phyloP scores from a whole-genome alignment of 352 stramenopile species.

The Phytophthora pini region DNA sequence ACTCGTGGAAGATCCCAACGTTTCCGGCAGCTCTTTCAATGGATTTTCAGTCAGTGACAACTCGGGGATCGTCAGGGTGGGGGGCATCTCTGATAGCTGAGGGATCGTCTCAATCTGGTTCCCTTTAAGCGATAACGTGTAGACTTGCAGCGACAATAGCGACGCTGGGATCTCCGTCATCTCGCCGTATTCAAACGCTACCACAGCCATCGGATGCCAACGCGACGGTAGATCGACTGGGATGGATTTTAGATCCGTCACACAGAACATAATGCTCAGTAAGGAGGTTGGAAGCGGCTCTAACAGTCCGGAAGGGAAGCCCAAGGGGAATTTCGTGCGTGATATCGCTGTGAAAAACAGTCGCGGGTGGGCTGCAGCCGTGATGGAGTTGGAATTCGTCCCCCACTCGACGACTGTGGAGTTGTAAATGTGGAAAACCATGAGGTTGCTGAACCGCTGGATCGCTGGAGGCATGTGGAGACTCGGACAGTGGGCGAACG shows the following conservation, averaged over 20 bases:
- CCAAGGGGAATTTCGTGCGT: neutral
- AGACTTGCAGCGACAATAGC: slow-evolving; percentile 10
- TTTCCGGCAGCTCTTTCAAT: slow-evolving; percentile 1
- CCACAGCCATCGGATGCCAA: slow-evolving; percentile 17
- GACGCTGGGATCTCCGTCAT: slow-evolving; percentile 11
- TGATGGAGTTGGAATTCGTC: neutral
- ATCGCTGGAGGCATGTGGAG: slow-evolving; percentile 7
- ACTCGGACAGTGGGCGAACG: slow-evolving; percentile 5
- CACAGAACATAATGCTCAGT: slow-evolving; percentile 6
- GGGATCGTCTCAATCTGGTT: slow-evolving; percentile 14
- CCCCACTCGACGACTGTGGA: slow-evolving; percentile 17
- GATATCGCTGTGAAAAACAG: neutral
- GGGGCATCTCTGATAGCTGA: slow-evolving; percentile 3
- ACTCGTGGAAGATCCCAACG: neutral
- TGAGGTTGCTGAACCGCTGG: slow-evolving; percentile 9
- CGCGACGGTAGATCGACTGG: slow-evolving; percentile 3
- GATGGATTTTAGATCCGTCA: slow-evolving; percentile 8
- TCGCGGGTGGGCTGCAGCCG: neutral
- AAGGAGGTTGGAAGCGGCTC: slow-evolving; percentile 3
- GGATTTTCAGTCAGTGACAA: slow-evolving; percentile 16
- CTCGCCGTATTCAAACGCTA: slow-evolving; percentile 20
- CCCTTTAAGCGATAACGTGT: slow-evolving; percentile 20
- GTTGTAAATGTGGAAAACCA: slow-evolving; percentile 20
- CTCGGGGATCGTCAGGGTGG: neutral
- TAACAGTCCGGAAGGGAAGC: neutral